Base-by-base conservation (phyloP, 164 flowering plant genomes). In the Umbilicus rupestris region DNA sequence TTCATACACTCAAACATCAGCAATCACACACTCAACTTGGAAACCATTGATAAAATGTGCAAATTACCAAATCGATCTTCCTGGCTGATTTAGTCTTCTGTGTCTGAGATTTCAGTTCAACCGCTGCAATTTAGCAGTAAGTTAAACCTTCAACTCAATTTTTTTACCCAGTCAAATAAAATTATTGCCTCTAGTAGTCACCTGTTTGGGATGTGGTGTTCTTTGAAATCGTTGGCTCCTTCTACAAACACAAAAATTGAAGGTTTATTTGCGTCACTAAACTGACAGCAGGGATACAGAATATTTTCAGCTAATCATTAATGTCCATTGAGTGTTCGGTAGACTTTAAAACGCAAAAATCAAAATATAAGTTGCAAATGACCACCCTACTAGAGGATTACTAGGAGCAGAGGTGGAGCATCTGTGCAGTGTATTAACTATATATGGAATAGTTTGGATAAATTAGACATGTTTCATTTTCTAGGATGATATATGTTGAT, bases 41-140 rank as follows among this genome's bases (percentile, higher is more conserved):
- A 11, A 28, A 55, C 31, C 60, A 55, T 3, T 3, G 14, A 11
- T 28, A 5, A 28, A 10, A 55, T 10, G 19, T 29, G 33, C 14
- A 26, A 55, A n/a, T 55, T 55, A 55, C 60, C 60, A 55, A 26
- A 55, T 55, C 33, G 11, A 55, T 55, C 31, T 30, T 55, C 60
- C 60, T 55, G 60, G 55, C 16, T 55, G 60, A 28, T 55, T 55
- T 55, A 28, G 60, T 28, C 10, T 19, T 55, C 60, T 49, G 55
- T 7, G 33, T 55, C 60, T 49, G 55, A 5, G 33, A n/a, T 55
- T 55, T 55, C 7, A 17, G 60, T 30, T 28, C 60, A 28, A 14
- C 60, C 60, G 3, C 60, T 55, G 60, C 19, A 55, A 55, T 11
- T 19, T 55, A 11, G 33, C 60, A 55, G 33, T 55, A 28, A 55